phyloP scores from a whole-genome alignment of 371 early-diverging fungal species.

The Rhizomucor pusillus region DNA sequence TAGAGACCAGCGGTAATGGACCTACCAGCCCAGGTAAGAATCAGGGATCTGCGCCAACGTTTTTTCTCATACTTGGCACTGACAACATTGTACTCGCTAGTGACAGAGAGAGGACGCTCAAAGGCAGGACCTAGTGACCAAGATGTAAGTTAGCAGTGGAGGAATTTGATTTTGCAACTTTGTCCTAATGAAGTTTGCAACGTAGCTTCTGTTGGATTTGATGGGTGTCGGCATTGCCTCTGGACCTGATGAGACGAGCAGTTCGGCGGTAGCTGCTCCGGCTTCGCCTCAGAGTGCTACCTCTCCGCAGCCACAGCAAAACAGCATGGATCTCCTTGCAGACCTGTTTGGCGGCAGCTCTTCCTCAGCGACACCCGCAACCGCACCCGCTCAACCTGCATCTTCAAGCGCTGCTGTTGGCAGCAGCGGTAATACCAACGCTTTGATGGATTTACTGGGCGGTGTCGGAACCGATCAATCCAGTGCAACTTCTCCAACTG shows the following conservation, averaged over 20 bases:
- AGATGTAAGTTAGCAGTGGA: constrained; percentile 39
- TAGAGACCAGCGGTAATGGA: constrained; percentile 18
- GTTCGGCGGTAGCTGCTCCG: constrained; percentile 29
- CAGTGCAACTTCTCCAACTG: too few species aligned
- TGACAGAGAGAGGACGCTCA: constrained; percentile 21
- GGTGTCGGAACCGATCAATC: neutral
- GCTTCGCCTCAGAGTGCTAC: constrained; percentile 26
- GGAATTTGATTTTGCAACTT: neutral
- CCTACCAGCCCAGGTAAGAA: constrained; percentile 31
- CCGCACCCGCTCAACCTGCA: constrained; percentile 30
- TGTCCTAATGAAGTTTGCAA: neutral
- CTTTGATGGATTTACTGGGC: constrained; percentile 42
- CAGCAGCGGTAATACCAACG: constrained; percentile 20
- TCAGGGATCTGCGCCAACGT: neutral
- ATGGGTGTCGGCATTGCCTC: constrained; percentile 73
- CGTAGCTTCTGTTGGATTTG: constrained; percentile 70
- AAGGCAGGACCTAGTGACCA: constrained; percentile 55
- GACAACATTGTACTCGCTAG: constrained; percentile 14
- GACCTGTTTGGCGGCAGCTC: constrained; percentile 70
- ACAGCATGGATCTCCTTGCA: constrained; percentile 74
- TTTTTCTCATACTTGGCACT: neutral
- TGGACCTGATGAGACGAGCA: constrained; percentile 16
- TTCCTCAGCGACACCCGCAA: constrained; percentile 12
- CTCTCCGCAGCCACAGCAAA: constrained; percentile 24
- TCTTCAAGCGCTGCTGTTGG: constrained; percentile 30